Base-by-base conservation (phyloP, 805 yeast genomes). In the Myxozyma melibiosi region DNA sequence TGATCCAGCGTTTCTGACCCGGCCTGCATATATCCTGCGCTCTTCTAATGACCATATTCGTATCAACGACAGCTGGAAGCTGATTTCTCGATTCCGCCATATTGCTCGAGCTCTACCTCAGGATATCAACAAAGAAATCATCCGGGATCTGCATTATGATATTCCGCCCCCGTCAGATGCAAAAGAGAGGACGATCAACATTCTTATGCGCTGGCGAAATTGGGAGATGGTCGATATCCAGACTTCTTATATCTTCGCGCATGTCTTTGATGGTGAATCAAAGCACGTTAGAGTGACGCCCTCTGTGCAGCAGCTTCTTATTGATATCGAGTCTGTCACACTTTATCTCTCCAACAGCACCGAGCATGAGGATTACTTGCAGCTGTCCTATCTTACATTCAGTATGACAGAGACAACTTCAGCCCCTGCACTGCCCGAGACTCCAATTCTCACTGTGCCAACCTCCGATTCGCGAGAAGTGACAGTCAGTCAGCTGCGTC, bases 1-100 rank as follows among this genome's bases (percentile, higher is more conserved):
- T 61, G 98, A 94, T 66, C 95, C 98, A 0, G 83, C 88, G 4
- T 96, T 90, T 18, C 79, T 92, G 51, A 91, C 97, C 1, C 85
- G 90, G 50, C 97, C 97, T 0, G 86, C 97, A 0, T 84, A 87
- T 65, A 82, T 90, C 30, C 80, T 89, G 46, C 77, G 96, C 51
- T 80, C 90, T 2, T 80, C 85, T 1, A 77, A 78, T 18, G 80
- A 84, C 24, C 97, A 91, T 71, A 83, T 90, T 1, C 76, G 99
- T 62, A 81, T 85, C 24, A 82, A 83, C 58, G 88, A 90, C 64
- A 83, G 95, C 66, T 94, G 99, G 99, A 87, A 89, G 65, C 80
- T 91, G 20, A 76, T 89, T 41, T 83, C 90, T 1, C 78, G 96
- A 35, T 71, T 94, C 41, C 78, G 97, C 30, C 95, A 92, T 68